Evolutionary conservation across 306 rosid genomes (phyloP).

Genomic region (Prunus salicina): DNA sequence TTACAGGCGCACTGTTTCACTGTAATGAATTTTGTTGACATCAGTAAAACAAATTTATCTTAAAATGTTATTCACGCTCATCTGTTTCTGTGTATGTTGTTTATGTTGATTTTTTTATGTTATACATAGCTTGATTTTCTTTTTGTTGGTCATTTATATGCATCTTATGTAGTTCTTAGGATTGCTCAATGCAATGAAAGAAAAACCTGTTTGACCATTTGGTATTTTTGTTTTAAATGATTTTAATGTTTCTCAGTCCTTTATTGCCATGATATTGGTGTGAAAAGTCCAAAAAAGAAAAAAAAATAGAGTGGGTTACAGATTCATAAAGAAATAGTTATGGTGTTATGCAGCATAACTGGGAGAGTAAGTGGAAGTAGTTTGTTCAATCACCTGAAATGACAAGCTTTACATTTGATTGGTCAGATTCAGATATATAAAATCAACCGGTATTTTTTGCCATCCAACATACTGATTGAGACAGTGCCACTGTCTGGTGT

Average conservation of each 20-base stretch:
- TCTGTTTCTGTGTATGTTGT: background rate
- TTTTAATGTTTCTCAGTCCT: background rate
- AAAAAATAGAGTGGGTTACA: background rate
- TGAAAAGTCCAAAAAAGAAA: too few species aligned
- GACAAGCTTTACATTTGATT: background rate
- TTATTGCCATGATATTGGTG: too few species aligned
- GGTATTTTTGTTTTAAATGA: background rate
- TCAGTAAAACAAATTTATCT: background rate
- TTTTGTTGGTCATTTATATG: background rate
- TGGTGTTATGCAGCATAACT: background rate
- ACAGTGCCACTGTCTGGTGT: background rate
- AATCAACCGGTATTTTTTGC: background rate
- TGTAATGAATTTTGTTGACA: conserved; percentile 27
- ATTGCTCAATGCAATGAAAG: background rate
- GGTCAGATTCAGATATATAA: background rate
- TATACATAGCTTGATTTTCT: background rate
- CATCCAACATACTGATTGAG: background rate
- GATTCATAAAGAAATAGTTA: background rate
- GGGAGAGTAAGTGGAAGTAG: background rate
- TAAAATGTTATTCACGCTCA: background rate
- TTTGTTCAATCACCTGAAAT: background rate
- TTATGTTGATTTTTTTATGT: background rate
- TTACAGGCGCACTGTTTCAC: conserved; percentile 72
- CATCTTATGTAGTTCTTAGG: background rate
- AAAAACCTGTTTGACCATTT: background rate